Conservation (phyloP, 768 basidiomycete species). For the Panaeolus papilionaceus region DNA sequence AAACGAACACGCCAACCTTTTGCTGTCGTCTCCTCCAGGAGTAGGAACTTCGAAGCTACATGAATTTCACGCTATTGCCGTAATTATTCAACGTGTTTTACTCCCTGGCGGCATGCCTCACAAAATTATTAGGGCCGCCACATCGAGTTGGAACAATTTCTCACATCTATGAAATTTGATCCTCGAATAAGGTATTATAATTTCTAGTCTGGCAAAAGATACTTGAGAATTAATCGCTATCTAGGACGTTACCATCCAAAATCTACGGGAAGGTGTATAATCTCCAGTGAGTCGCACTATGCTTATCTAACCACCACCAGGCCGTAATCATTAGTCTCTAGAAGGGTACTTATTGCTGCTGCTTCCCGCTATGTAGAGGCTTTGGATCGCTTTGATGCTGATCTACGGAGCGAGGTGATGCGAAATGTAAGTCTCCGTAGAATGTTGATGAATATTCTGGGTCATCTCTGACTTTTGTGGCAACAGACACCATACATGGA, state of each 20-base stretch:
- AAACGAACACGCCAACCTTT: slow-evolving; percentile 4
- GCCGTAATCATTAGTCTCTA: background rate
- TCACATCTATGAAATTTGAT: slow-evolving; percentile 15
- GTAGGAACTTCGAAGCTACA: slow-evolving; percentile 4
- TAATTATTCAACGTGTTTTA: slow-evolving; percentile 9
- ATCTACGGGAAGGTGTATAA: slow-evolving; percentile 13
- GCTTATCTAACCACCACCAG: background rate
- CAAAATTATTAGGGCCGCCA: slow-evolving; percentile 10
- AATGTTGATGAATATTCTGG: background rate
- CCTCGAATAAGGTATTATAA: slow-evolving; percentile 3
- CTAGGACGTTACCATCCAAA: background rate
- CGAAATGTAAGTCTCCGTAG: slow-evolving; percentile 6
- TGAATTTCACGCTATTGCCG: slow-evolving; percentile 11
- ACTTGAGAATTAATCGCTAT: background rate
- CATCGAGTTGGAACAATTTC: slow-evolving; percentile 12
- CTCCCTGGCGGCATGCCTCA: slow-evolving; percentile 3
- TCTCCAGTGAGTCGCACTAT: background rate
- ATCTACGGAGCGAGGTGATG: slow-evolving; percentile 8
- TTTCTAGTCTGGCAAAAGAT: background rate
- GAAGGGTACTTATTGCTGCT: slow-evolving; percentile 3
- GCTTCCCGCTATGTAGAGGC: slow-evolving; percentile 13
- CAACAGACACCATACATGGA: slow-evolving; percentile 13
- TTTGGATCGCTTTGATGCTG: slow-evolving; percentile 12
- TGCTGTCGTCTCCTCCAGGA: slow-evolving; percentile 10
- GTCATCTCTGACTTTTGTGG: background rate